phyloP scores from a whole-genome alignment of 2,329 filamentous ascomycete species.

The Lomentospora prolificans region DNA sequence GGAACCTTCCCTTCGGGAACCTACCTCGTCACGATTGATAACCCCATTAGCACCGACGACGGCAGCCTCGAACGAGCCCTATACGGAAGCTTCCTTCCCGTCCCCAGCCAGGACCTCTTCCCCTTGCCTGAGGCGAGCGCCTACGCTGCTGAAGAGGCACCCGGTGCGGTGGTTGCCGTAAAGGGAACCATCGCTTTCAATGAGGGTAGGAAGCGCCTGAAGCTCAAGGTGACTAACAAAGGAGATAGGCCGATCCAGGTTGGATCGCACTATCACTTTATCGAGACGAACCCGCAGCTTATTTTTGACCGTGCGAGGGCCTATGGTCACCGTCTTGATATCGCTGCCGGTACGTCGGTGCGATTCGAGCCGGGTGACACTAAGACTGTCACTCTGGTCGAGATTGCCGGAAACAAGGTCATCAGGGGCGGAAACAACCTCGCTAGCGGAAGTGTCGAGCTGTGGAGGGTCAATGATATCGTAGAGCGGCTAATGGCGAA shows the following conservation, averaged over 20 bases:
- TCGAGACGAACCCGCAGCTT: conserved; percentile 85
- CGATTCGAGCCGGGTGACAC: conserved; percentile 90
- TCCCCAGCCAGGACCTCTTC: conserved; percentile 62
- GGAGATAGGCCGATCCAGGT: conserved; percentile 88
- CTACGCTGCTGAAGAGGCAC: conserved; percentile 59
- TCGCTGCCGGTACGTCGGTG: conserved; percentile 82
- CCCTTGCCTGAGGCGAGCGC: conserved; percentile 51
- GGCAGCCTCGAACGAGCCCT: conserved; percentile 79
- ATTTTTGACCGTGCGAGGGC: conserved; percentile 76
- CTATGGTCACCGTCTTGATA: conserved; percentile 81
- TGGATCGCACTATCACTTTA: conserved; percentile 92
- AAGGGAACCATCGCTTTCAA: conserved; percentile 63
- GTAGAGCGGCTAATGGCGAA: conserved; percentile 55
- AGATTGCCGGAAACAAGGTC: conserved; percentile 71
- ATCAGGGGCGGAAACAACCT: conserved; percentile 80
- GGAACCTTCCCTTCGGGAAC: conserved; percentile 87
- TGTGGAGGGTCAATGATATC: conserved; percentile 54
- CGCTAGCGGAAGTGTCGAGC: conserved; percentile 62
- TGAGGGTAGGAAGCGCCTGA: conserved; percentile 61
- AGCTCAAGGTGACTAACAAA: conserved; percentile 68
- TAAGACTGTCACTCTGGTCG: conserved; percentile 81
- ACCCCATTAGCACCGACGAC: conserved; percentile 77
- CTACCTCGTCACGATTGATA: conserved; percentile 88
- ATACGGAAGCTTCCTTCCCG: conserved; percentile 82
- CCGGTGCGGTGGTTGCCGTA: conserved; percentile 68